A percentile compares a stretch with the other conserved stretches of the same genome.
Evolutionary conservation across 495 filamentous ascomycete genomes (phyloP).

Genomic region (Bryoglossum gracile): DNA sequence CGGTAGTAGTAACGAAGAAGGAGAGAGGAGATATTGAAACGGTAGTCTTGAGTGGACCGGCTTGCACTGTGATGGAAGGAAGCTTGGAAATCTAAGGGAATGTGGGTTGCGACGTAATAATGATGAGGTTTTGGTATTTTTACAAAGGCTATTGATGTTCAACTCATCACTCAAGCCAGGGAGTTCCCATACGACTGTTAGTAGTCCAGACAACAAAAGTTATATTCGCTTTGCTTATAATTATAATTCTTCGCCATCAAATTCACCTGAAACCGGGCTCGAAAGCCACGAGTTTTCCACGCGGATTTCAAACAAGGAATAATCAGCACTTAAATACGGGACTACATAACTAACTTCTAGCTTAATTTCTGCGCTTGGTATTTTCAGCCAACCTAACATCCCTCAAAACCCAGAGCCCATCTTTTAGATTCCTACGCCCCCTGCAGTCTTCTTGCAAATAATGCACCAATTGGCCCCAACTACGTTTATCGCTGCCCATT

Average conservation of each 20-base stretch:
- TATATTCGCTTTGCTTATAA: neutral
- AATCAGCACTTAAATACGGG: no score
- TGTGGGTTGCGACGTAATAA: neutral
- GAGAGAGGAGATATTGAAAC: conserved; percentile 40
- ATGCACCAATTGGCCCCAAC: no score
- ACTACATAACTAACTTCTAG: no score
- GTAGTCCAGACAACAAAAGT: neutral
- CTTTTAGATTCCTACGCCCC: no score
- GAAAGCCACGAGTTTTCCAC: no score
- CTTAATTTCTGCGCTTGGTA: no score
- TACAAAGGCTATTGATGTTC: neutral
- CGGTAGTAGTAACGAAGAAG: conserved; percentile 29
- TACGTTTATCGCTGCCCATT: no score
- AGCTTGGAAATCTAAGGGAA: conserved; percentile 22
- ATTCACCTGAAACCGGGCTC: no score
- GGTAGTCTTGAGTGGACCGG: conserved; percentile 47
- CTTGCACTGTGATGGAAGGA: conserved; percentile 54
- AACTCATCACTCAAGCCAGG: neutral
- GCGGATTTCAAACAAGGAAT: no score
- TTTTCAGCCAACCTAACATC: no score
- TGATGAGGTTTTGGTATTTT: neutral
- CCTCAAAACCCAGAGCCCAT: no score
- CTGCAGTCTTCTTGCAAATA: no score
- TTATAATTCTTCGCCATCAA: neutral
- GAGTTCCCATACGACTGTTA: neutral